Evolutionary conservation across 768 basidiomycete species (phyloP).

Genomic region (Paxillus involutus): DNA sequence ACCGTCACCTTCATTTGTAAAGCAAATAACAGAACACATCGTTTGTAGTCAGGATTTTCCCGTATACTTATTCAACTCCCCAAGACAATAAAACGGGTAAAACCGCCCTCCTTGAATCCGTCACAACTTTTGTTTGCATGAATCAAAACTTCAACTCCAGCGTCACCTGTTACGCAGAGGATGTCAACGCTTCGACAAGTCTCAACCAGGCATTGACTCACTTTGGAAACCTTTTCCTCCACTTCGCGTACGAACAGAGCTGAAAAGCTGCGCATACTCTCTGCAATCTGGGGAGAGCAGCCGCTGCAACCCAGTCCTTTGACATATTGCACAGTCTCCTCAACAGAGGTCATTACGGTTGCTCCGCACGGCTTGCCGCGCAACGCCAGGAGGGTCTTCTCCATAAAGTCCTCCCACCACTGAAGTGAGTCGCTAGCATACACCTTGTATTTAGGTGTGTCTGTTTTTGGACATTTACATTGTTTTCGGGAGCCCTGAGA

Average conservation of each 20-base stretch:
- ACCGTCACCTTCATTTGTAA: no score
- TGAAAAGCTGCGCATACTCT: constrained; percentile 17
- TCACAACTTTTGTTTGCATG: background rate
- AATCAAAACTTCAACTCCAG: constrained; percentile 5
- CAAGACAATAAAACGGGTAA: no score
- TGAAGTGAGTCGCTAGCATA: no score
- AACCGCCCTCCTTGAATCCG: background rate
- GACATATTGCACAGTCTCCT: background rate
- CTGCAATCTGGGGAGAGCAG: constrained; percentile 4
- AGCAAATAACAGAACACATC: no score
- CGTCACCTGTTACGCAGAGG: constrained; percentile 1
- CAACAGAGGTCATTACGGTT: background rate
- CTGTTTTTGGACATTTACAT: background rate
- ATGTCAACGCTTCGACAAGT: background rate
- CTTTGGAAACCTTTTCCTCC: constrained; percentile 11
- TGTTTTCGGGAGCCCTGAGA: no score
- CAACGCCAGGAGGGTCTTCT: no score
- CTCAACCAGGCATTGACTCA: constrained; percentile 1
- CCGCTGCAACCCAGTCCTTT: background rate
- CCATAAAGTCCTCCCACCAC: constrained; percentile 25
- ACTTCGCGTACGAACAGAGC: constrained; percentile 10
- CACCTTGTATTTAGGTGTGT: background rate
- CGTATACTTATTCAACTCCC: no score
- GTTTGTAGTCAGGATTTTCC: no score
- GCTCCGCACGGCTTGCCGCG: constrained; percentile 18